phyloP scores from a whole-genome alignment of 495 filamentous ascomycete species.

The Hypoxylon crocopeplum region DNA sequence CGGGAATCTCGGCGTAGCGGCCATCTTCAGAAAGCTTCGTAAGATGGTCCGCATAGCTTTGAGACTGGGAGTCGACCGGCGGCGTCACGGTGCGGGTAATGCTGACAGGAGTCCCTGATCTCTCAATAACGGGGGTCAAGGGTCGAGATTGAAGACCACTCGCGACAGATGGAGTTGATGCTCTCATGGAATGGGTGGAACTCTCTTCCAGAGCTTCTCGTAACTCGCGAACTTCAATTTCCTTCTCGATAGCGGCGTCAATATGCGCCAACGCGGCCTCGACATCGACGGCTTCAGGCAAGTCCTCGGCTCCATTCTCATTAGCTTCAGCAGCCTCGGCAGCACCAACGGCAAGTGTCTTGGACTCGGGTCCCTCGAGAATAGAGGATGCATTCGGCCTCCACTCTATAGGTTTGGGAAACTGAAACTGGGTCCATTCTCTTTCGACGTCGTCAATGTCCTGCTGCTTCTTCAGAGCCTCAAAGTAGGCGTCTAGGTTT shows the following conservation, averaged over 20 bases:
- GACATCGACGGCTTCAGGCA: constrained; percentile 30
- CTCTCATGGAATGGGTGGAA: constrained; percentile 42
- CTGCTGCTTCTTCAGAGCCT: constrained; percentile 82
- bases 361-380: constrained; percentile 58
- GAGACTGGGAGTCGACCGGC: constrained; percentile 62
- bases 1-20: constrained; percentile 84
- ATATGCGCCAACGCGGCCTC: constrained; percentile 57
- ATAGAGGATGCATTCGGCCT: constrained; percentile 64
- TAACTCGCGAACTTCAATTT: constrained; percentile 53
- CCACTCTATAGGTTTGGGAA: constrained; percentile 85
- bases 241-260: constrained; percentile 56
- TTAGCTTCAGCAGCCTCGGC: constrained; percentile 40
- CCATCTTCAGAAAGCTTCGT: constrained; percentile 69
- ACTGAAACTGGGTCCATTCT: constrained; percentile 92
- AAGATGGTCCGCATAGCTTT: constrained; percentile 76
- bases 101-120: constrained; percentile 48
- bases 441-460: constrained; percentile 68
- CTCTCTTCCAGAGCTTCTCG: constrained; percentile 56
- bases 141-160: constrained; percentile 50
- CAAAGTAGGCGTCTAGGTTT: constrained; percentile 84
- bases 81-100: constrained; percentile 53
- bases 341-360: constrained; percentile 44
- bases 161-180: constrained; percentile 45
- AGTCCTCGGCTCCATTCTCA: constrained; percentile 19
- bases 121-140: constrained; percentile 45